These are phyloP conservation scores for Cladophialophora carrionii DNA, from an alignment of 2,329 filamentous ascomycete genomes.

Conservation along the genomic window DNA sequence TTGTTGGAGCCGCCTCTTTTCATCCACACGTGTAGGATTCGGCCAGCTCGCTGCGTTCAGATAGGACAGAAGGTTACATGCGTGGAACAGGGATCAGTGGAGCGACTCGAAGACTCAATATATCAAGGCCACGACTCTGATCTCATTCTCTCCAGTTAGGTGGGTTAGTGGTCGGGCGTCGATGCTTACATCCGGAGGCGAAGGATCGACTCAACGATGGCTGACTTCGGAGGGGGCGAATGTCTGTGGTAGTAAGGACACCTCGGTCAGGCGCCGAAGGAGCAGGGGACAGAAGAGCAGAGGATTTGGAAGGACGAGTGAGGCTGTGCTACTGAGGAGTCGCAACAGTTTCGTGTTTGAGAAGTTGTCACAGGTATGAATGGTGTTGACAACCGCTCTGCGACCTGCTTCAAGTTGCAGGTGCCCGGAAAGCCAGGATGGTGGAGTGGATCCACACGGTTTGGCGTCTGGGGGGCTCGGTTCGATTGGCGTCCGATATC, in stretches of 20 bases:
- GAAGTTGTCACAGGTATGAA: conserved; percentile 18
- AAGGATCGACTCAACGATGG: conserved; percentile 7
- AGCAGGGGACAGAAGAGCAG: neutral
- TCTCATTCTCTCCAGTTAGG: conserved; percentile 2
- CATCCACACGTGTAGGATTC: neutral
- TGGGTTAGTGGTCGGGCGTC: conserved; percentile 8
- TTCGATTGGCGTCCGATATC: conserved; percentile 7
- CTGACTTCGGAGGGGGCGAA: neutral
- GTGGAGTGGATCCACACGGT: conserved; percentile 16
- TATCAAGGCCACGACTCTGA: conserved; percentile 6
- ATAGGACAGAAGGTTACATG: neutral
- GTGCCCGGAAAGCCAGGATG: conserved; percentile 20
- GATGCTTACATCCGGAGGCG: conserved; percentile 23
- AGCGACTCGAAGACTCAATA: neutral
- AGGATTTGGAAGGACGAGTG: conserved; percentile 27
- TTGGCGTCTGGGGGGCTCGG: neutral
- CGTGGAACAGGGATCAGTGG: neutral
- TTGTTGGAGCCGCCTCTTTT: conserved; percentile 5
- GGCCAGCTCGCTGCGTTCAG: conserved; percentile 3
- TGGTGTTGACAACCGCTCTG: neutral
- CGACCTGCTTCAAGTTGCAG: conserved; percentile 4
- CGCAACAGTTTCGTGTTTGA: conserved; percentile 27
- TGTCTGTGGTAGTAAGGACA: neutral
- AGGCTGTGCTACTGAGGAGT: conserved; percentile 24
- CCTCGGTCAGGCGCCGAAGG: neutral